Conservation (phyloP, 441 rosid genomes). For the Brassica hybrid region DNA sequence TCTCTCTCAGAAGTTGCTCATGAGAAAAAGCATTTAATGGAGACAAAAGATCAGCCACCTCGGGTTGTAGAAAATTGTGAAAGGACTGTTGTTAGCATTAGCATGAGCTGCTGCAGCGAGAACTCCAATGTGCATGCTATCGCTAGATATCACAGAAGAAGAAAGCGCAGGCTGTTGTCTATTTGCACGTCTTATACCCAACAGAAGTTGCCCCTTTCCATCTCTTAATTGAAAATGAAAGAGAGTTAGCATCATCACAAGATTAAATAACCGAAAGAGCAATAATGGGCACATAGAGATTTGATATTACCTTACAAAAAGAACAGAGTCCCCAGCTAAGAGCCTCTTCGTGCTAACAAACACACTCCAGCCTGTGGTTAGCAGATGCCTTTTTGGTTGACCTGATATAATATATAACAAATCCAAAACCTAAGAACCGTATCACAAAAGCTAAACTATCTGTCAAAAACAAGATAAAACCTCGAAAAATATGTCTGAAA, state of each 20-base stretch:
- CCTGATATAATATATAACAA: conserved; percentile 51
- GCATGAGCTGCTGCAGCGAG: conserved; percentile 54
- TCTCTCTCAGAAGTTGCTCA: not conserved
- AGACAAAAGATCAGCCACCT: conserved; percentile 33
- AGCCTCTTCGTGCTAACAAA: conserved; percentile 94
- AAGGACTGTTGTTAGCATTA: conserved; percentile 47
- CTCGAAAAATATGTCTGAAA: conserved; percentile 94
- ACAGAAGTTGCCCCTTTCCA: conserved; percentile 45
- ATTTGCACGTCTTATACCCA: conserved; percentile 49
- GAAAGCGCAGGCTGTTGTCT: conserved; percentile 48
- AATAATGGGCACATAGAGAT: conserved; percentile 7
- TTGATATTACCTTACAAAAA: conserved; percentile 71
- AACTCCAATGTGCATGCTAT: conserved; percentile 50
- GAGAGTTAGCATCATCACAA: conserved; percentile 26
- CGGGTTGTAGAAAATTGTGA: conserved; percentile 48
- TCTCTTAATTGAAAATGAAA: conserved; percentile 39
- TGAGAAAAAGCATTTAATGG: not conserved
- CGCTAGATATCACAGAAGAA: conserved; percentile 51
- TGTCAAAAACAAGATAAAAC: conserved; percentile 43
- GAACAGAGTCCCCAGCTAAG: conserved; percentile 92
- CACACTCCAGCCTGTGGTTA: conserved; percentile 97
- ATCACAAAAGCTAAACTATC: not conserved
- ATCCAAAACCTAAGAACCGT: conserved; percentile 16
- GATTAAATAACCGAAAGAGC: conserved; percentile 12
- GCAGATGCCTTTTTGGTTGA: conserved; percentile 91